phyloP scores from a whole-genome alignment of 202 grass and related monocot species.

The Hordeum pubiflorum region DNA sequence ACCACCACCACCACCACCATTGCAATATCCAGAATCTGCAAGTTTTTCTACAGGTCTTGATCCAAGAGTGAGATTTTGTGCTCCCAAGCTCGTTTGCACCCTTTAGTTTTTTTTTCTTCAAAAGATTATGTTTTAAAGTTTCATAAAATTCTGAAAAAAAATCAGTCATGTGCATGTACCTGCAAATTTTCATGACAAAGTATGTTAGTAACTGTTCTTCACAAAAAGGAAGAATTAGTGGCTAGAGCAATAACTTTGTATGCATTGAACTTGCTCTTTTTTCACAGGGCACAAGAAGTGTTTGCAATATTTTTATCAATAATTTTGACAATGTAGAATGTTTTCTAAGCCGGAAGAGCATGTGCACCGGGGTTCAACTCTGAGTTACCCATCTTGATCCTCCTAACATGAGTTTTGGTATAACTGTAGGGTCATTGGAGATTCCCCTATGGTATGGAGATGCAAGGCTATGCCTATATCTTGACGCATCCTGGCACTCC shows the following conservation, averaged over 20 bases:
- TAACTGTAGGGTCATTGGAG: slow-evolving; percentile 89
- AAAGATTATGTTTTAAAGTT: neutral
- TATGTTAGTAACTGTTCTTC: neutral
- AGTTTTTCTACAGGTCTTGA: neutral
- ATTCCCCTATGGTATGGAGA: slow-evolving; percentile 83
- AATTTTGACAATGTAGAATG: neutral
- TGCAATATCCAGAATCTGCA: neutral
- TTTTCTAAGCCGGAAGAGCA: neutral
- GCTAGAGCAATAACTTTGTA: neutral
- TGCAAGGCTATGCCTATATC: slow-evolving; percentile 99
- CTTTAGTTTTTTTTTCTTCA: too few species aligned
- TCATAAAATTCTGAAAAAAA: neutral
- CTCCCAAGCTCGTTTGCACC: too few species aligned
- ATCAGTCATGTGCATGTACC: neutral
- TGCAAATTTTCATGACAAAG: neutral
- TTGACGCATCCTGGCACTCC: slow-evolving; percentile 96
- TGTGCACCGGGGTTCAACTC: neutral
- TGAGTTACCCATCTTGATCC: neutral
- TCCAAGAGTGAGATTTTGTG: too few species aligned
- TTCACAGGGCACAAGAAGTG: neutral
- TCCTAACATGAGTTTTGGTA: slow-evolving; percentile 18
- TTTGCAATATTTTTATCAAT: neutral
- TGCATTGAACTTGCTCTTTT: neutral
- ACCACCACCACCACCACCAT: neutral
- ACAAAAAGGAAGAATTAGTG: neutral